Base-by-base conservation (phyloP, 2,329 filamentous ascomycete species). In the Fusarium haematococcum region DNA sequence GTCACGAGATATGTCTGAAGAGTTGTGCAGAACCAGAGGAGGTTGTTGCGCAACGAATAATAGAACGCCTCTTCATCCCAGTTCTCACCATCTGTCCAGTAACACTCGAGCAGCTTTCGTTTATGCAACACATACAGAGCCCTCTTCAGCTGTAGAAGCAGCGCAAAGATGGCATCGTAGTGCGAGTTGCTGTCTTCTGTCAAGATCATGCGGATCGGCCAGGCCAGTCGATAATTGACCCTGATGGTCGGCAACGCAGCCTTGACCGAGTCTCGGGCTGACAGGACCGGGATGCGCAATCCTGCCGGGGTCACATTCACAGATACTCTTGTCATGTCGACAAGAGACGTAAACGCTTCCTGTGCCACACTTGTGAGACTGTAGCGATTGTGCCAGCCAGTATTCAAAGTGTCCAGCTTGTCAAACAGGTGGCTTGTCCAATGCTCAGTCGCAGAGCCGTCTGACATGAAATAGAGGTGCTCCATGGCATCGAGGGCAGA, bases 381-480 rank as follows among this genome's bases (percentile, higher is more conserved):
- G 78, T 96, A 97, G 23, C 91, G 90, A 80, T 98, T 95, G 70
- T 92, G 92, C 95, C 95, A 98, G 39, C 84, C 84, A 7, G 79
- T 82, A 79, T 84, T 87, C 18, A 88, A 77, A 2, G 84, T 86
- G 75, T 97, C 93, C 52, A 98, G 88, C 58, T 93, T 91, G 65
- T 92, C 89, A 79, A 98, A 98, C 1, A 98, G 81, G 14, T 89
- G 88, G 30, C 88, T 87, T 14, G 92, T 89, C 75, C 98, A 92
- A 0, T 85, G 82, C 56, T 92, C 89, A 2, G 92, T 89, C 1
- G 91, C 84, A 1, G 91, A 88, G 2, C 95, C 94, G 76, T 98
- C 91, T 18, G 89, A 90, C 82, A 93, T 93, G 25, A 98, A 87
- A 80, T 95, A 98, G 18, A 98, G 84, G 43, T 88, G 84, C 37